Percentiles rank a stretch among this genome's conserved stretches.
Evolutionary conservation across 768 basidiomycete species (phyloP).

Genomic region (Pulveroboletus sp.): DNA sequence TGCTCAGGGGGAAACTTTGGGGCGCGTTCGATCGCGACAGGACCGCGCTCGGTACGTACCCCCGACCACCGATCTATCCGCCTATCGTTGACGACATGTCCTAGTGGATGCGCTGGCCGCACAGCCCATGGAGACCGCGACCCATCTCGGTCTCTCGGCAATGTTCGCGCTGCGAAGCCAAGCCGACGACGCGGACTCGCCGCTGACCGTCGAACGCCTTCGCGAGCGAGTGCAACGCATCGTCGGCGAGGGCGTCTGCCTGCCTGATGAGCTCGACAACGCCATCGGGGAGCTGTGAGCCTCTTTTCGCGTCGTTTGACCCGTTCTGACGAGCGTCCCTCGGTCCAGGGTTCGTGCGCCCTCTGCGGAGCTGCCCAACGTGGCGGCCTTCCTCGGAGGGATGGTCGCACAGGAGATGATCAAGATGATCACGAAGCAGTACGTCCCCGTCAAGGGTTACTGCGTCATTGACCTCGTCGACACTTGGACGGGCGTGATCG

Average conservation of each 20-base stretch:
- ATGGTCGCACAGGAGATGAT: constrained; percentile 94
- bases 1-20: constrained; percentile 62
- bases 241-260: constrained; percentile 44
- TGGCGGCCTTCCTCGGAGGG: constrained; percentile 71
- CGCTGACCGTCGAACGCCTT: constrained; percentile 49
- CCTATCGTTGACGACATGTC: not conserved
- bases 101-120: too few relatives aligned
- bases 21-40: constrained; percentile 51
- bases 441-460: constrained; percentile 83
- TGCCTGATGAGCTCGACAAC: constrained; percentile 45
- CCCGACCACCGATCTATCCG: not conserved
- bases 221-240: constrained; percentile 47
- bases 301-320: not conserved
- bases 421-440: constrained; percentile 95
- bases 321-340: too few relatives aligned
- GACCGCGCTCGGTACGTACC: constrained; percentile 47
- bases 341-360: constrained; percentile 67
- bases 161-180: constrained; percentile 35
- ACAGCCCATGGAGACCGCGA: constrained; percentile 17
- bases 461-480: constrained; percentile 83
- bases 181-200: constrained; percentile 17
- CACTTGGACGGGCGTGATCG: constrained; percentile 63
- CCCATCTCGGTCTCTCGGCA: constrained; percentile 70
- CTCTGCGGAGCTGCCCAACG: constrained; percentile 85
- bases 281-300: constrained; percentile 78